Evolutionary conservation across 2,329 filamentous ascomycete species (phyloP).

Genomic region (Cladophialophora yegresii): DNA sequence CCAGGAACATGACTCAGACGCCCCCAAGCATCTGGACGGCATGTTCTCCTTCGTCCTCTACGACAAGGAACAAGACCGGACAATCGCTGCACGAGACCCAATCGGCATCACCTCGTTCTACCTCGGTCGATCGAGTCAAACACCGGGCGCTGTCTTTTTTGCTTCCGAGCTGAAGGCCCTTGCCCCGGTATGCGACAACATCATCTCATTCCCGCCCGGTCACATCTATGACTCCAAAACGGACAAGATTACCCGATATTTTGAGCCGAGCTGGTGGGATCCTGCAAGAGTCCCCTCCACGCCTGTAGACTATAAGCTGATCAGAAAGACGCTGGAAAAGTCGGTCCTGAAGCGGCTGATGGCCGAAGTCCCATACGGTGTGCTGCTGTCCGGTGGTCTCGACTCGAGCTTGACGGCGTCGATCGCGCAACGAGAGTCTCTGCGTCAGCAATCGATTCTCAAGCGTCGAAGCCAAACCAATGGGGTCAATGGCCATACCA

Average conservation of each 20-base stretch:
- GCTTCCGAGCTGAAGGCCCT: constrained; percentile 95
- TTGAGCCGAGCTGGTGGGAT: constrained; percentile 90
- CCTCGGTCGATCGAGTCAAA: constrained; percentile 83
- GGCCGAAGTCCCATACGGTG: constrained; percentile 98
- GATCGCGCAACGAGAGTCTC: constrained; percentile 90
- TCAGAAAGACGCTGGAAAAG: constrained; percentile 82
- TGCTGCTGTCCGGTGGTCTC: constrained; percentile 88
- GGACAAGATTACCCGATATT: constrained; percentile 81
- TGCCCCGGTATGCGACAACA: constrained; percentile 90
- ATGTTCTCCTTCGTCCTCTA: constrained; percentile 99
- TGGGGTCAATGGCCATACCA: constrained; percentile 44
- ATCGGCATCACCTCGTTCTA: constrained; percentile 98
- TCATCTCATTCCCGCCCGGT: constrained; percentile 89
- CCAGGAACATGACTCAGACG: constrained; percentile 85
- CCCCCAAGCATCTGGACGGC: constrained; percentile 90
- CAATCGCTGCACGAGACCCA: constrained; percentile 90
- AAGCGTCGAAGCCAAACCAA: constrained; percentile 53
- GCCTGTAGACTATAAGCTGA: constrained; percentile 78
- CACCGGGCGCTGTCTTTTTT: constrained; percentile 86
- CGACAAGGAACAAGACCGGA: constrained; percentile 90
- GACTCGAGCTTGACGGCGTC: constrained; percentile 94
- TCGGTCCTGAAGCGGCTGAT: constrained; percentile 95
- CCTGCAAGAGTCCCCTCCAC: constrained; percentile 72
- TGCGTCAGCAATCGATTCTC: constrained; percentile 64
- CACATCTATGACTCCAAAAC: constrained; percentile 96